Evolutionary conservation across 1,284 basidiomycete genomes (phyloP), one percentile per base, ranked within the genome.

Genomic region (Ceraceosorus guamensis): DNA sequence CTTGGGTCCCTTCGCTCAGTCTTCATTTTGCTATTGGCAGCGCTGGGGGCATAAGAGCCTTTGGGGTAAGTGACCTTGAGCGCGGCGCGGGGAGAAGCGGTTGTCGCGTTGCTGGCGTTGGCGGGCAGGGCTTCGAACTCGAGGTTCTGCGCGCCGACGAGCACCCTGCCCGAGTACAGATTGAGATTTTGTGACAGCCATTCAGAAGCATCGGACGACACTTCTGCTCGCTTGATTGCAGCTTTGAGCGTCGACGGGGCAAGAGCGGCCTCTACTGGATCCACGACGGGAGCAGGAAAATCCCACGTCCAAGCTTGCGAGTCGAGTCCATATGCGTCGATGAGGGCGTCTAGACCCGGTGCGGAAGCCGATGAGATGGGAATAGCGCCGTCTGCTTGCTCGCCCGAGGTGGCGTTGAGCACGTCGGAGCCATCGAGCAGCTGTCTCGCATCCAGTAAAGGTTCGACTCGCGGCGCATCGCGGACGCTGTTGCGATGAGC

Each of bases 111-210:
- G 39, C 39, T 16, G 16, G 10, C 39, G 18, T n/a, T 8, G 2
- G 2, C 30, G 8, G 45, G 45, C 45, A 24, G 10, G 16, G 11
- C 1, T n/a, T 2, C 11, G 13, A 51, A 51, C 14, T 51, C 45
- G 50, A 51, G 50, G 32, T 51, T 51, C 13, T 51, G 37, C 37
- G 30, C 32, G 31, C 50, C 50, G 6, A 51, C 50, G 14, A 41
- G 50, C 34, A 39, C 50, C 45, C 34, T 51, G 35, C 34, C 32
- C 18, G 30, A 30, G 5, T 41, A 43, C 30, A 51, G 50, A 10
- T 51, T 39, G 8, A 51, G 33, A 35, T 5, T 18, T 14, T 13
- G 14, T 13, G 50, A 14, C 24, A 51, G 50, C 50, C 50, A 51
- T 43, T 13, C 41, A 16, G 13, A 13, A 16, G 41, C 41, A 43